Evolutionary conservation across 257 asterid species (phyloP), one percentile per base, ranked within the genome.

Genomic region (Petrea volubilis): DNA sequence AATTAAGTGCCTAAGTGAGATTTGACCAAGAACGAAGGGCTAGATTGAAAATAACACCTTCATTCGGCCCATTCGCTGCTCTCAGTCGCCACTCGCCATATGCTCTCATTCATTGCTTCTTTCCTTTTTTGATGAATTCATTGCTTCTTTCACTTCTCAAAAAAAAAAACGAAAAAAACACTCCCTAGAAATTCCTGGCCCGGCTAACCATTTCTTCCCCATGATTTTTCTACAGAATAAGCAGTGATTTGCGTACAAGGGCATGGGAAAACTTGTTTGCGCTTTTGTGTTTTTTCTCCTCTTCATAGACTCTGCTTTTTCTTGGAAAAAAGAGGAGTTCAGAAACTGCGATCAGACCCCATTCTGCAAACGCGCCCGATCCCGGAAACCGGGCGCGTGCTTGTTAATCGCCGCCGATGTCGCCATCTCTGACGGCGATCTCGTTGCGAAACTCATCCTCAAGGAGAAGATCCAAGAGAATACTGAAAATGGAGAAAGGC

Each of bases 281-380:
- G 57, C 53, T 24, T 20, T 74, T 41, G 12, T 82, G 25, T 60
- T 85, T 24, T 76, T 76, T 36, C 76, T 82, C 64, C 74, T 88
- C 14, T 71, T 86, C 68, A 33, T 64, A 17, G 73, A 74, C 60
- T 79, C 81, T 33, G 84, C 41, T 60, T 80, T 72, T 36, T 89
- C 96, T 6, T 93, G 98, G 98, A 93, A 93, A 64, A 89, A 87
- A 74, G 98, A 93, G 7, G 97, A 93, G 81, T 93, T 93, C 87
- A 82, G 97, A 67, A 87, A 73, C 88, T 93, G 98, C 79, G 76
- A 89, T 62, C 96, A 93, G 69, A 86, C 98, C 74, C 98, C 98
- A 71, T 93, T 93, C 75, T 93, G 98, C 86, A 93, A 93, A 74
- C 96, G 96, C 7, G 90, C 97, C 60, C 92, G 98, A 64, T 84